A percentile compares a stretch with the other conserved stretches of the same genome.
These are phyloP conservation scores for Phytophthora rubi DNA, from an alignment of 352 stramenopile species.

Conservation along the genomic window DNA sequence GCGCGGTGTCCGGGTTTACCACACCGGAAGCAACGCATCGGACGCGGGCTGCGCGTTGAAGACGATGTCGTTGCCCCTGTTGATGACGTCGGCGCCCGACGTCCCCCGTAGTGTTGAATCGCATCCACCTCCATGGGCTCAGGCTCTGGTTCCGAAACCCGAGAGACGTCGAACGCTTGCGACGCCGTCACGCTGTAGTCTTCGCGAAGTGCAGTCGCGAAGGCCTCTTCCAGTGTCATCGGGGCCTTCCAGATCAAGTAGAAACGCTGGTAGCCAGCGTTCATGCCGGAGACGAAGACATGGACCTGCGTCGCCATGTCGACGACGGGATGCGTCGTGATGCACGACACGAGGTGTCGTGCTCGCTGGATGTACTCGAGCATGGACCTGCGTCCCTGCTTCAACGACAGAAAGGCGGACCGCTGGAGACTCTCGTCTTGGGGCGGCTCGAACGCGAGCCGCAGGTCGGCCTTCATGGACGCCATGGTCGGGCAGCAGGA, in stretches of 20 bases:
- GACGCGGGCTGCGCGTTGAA: neutral
- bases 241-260: conserved; percentile 21
- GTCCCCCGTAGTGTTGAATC: conserved; percentile 4
- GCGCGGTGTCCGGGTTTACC: conserved; percentile 8
- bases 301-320: conserved; percentile 32
- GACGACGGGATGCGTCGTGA: conserved; percentile 5
- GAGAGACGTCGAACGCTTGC: neutral
- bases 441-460: conserved; percentile 20
- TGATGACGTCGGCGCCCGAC: neutral
- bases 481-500: conserved; percentile 13
- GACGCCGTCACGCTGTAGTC: conserved; percentile 17
- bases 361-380: no score
- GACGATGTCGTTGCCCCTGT: no score
- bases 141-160: neutral
- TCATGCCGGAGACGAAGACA: conserved; percentile 12
- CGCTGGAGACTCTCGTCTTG: conserved; percentile 25
- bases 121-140: conserved; percentile 28
- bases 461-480: conserved; percentile 9
- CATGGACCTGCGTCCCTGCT: conserved; percentile 23
- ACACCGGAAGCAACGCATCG: conserved; percentile 18
- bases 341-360: no score
- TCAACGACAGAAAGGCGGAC: conserved; percentile 17
- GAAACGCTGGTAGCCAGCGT: conserved; percentile 11
- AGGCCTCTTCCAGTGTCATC: conserved; percentile 15
- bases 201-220: conserved; percentile 19